Percentiles rank a stretch among this genome's conserved stretches.
Conservation (phyloP, 352 stramenopile genomes). For the Elongisporangium prolatum region DNA sequence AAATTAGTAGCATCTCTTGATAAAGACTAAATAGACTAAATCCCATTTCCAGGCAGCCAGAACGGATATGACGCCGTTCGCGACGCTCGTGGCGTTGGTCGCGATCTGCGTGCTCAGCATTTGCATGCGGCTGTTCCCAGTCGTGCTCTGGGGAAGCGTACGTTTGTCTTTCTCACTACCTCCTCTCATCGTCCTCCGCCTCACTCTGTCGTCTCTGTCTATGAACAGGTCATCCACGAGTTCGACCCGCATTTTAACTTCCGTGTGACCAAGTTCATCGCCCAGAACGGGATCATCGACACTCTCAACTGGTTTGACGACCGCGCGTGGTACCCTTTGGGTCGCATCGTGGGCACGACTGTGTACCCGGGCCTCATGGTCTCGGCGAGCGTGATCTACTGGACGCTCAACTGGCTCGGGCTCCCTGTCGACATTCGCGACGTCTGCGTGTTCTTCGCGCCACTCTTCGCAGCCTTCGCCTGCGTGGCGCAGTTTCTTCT, state of each 20-base stretch:
- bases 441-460: conserved; percentile 89
- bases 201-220: background rate
- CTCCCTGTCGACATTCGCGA: conserved; percentile 78
- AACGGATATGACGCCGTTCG: conserved; percentile 20
- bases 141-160: conserved; percentile 88
- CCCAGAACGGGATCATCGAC: conserved; percentile 85
- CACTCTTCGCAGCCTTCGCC: conserved; percentile 83
- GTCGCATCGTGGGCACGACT: conserved; percentile 88
- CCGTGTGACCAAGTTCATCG: conserved; percentile 95
- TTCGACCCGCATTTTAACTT: conserved; percentile 99
- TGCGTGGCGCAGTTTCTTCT: conserved; percentile 87
- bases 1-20: no score
- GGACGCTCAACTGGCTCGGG: conserved; percentile 46
- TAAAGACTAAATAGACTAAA: background rate
- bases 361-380: conserved; percentile 93
- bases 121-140: conserved; percentile 89
- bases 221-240: conserved; percentile 83
- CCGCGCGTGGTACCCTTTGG: conserved; percentile 92
- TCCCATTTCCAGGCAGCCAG: background rate
- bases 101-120: conserved; percentile 88
- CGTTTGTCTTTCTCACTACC: conserved; percentile 9
- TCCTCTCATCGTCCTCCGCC: background rate
- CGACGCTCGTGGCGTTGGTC: conserved; percentile 46
- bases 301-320: conserved; percentile 99
- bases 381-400: conserved; percentile 77